Base-by-base conservation (phyloP, 2,329 filamentous ascomycete genomes). In the Calonectria fujianensis region DNA sequence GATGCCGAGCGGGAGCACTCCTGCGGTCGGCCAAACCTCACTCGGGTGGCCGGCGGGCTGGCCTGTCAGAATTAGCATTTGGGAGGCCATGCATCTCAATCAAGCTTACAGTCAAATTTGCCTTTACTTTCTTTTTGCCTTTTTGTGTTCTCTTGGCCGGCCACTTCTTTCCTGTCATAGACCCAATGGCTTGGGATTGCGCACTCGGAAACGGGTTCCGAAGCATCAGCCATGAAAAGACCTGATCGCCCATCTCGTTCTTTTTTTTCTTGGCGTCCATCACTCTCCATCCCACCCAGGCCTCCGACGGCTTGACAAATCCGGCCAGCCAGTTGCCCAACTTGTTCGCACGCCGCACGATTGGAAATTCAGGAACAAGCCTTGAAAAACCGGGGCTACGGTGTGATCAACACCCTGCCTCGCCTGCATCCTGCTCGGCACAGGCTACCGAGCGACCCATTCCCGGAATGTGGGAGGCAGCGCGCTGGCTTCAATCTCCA, bases 341-440 rank as follows among this genome's bases (percentile, higher is more conserved):
- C 18, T 57, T 31, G 31, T 57, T n/a, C 35, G 24, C 18, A 57
- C 52, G 52, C 29, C 52, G 31, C 29, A 57, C 52, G 16, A 20
- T 41, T 63, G 16, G 57, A 63, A 39, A 63, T 63, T 29, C 16
- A 63, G 57, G 57, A 20, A 63, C 57, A 63, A 39, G 35, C 57
- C 35, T 63, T 41, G 57, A 63, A 63, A 45, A 63, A 63, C n/a
- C 35, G 57, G 57, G 35, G 57, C 57, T 18, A 8, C 13, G 14
- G 24, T 32, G 35, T 45, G 57, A 63, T 63, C 57, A 63, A 2
- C 57, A 41, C 57, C 24, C 24, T 27, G 57, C 20, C 27, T 61
- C 57, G 35, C 35, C 35, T 61, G n/a, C 57, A 29, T 61, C 35
- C 35, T 63, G 52, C n/a, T 63, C 57, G 57, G 57, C 57, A 63